Percentiles rank a stretch among this genome's conserved stretches.
Conservation (phyloP, 768 basidiomycete genomes). For the Suillus alpinus region DNA sequence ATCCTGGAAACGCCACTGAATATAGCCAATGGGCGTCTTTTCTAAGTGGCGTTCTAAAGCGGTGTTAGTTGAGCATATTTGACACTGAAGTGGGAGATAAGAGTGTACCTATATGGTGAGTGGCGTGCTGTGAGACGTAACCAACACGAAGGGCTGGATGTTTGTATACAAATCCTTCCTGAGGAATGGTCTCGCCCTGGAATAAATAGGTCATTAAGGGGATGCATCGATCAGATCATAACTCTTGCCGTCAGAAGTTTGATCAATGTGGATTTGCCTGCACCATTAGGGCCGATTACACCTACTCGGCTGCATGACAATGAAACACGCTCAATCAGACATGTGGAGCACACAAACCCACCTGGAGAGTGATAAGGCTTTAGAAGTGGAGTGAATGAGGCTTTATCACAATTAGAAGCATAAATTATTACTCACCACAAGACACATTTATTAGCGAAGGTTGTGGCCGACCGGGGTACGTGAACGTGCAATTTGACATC, state of each 20-base stretch:
- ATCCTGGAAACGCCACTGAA: slow-evolving; percentile 99
- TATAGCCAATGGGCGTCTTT: slow-evolving; percentile 95
- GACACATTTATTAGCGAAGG: slow-evolving; percentile 88
- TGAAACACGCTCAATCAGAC: slow-evolving; percentile 18
- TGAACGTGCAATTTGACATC: slow-evolving; percentile 87
- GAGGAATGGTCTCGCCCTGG: slow-evolving; percentile 88
- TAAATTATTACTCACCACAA: slow-evolving; percentile 43
- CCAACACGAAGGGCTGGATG: slow-evolving; percentile 92
- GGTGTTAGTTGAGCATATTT: slow-evolving; percentile 15
- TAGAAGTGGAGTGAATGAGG: not conserved
- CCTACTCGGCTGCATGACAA: slow-evolving; percentile 72
- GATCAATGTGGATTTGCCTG: slow-evolving; percentile 94
- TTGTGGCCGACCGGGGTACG: slow-evolving; percentile 78
- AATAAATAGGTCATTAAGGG: slow-evolving; percentile 11
- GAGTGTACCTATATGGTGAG: slow-evolving; percentile 80
- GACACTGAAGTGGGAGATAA: slow-evolving; percentile 19
- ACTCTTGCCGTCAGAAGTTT: slow-evolving; percentile 80
- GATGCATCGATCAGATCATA: slow-evolving; percentile 4
- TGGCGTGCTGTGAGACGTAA: slow-evolving; percentile 97
- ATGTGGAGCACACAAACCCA: slow-evolving; percentile 33
- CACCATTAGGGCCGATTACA: slow-evolving; percentile 90
- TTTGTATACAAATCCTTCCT: slow-evolving; percentile 90
- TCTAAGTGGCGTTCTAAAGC: slow-evolving; percentile 82
- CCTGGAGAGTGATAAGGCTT: slow-evolving; percentile 84
- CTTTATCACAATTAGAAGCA: not conserved